Evolutionary conservation across 805 yeast genomes (phyloP), one percentile per base, ranked within the genome.

Genomic region (Lipomyces sp.): DNA sequence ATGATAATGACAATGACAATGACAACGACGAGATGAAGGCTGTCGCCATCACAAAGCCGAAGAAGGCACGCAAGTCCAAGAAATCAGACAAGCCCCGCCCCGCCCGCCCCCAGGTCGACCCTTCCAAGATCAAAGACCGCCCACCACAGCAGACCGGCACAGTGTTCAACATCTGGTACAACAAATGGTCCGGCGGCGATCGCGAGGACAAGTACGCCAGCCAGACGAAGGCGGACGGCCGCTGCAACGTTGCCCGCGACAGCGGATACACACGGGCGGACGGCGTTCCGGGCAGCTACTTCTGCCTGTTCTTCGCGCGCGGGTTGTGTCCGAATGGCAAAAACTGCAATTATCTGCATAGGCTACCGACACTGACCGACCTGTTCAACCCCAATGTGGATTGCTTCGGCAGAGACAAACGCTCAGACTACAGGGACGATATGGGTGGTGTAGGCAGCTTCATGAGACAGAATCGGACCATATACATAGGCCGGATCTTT

Each of bases 371-470:
- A 2, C 49, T 61, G 3, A 77, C 74, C 0, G 96, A 90, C 62
- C 67, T 72, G 34, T 73, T 73, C 40, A 75, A 81, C 1, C 75
- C 83, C 1, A 80, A 88, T 0, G 74, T 80, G 23, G 98, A 91
- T 68, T 90, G 97, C 63, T 91, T 91, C 73, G 98, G 97, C 1
- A 72, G 98, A 52, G 95, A 86, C 63, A 87, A 85, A 66, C 84
- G 84, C 56, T 74, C 84, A 1, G 84, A 81, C 42, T 87, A 86
- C 62, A 71, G 89, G 59, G 96, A 91, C 58, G 98, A 91, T 68
- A 89, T 89, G 96, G 81, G 84, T 26, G 98, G 98, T 31, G 83
- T 89, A 2, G 98, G 98, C 0, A 81, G 87, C 22, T 82, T 91
- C 64, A 74, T 77, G 59, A 70, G 73, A 33, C 72, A 73, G n/a